These are phyloP conservation scores for Diplodia intermedia DNA, from an alignment of 2,329 filamentous ascomycete genomes.

Conservation along the genomic window DNA sequence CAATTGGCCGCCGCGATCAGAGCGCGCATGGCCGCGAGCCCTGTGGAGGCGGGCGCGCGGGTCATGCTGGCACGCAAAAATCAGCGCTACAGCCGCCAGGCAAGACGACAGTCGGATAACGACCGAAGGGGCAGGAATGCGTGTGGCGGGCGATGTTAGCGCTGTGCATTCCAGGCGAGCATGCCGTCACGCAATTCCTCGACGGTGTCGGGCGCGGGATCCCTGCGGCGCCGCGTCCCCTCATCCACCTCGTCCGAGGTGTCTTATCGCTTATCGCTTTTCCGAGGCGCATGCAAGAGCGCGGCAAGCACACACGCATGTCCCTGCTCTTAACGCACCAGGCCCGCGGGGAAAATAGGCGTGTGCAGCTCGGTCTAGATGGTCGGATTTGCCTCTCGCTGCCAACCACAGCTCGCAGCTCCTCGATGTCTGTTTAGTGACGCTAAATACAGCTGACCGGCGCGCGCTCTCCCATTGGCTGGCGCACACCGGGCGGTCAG, in stretches of 20 bases:
- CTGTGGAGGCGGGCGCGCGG: constrained; percentile 22
- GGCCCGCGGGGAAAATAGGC: not conserved
- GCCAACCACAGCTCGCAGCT: not conserved
- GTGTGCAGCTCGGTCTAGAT: not conserved
- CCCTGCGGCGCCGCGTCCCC: constrained; percentile 18
- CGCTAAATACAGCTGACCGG: not conserved
- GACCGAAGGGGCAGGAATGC: constrained; percentile 20
- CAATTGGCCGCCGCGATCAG: constrained; percentile 17
- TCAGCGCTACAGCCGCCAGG: constrained; percentile 6
- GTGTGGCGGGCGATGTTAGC: not conserved
- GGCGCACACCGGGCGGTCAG: constrained; percentile 23
- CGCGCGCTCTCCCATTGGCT: constrained; percentile 17
- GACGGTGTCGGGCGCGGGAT: not conserved
- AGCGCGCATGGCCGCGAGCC: constrained; percentile 23
- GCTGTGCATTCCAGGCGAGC: constrained; percentile 23
- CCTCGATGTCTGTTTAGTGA: not conserved
- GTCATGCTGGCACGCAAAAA: constrained; percentile 8
- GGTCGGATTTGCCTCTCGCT: not conserved
- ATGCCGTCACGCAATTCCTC: constrained; percentile 12
- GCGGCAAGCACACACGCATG: constrained; percentile 9
- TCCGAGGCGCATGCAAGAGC: constrained; percentile 4
- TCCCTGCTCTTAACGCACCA: constrained; percentile 1
- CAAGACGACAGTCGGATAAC: not conserved
- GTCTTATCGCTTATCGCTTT: constrained; percentile 17
- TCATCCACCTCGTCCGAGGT: not conserved